A percentile compares a stretch with the other conserved stretches of the same genome.
Evolutionary conservation across 2,329 filamentous ascomycete species (phyloP).

Genomic region (Alternaria ventricosa): DNA sequence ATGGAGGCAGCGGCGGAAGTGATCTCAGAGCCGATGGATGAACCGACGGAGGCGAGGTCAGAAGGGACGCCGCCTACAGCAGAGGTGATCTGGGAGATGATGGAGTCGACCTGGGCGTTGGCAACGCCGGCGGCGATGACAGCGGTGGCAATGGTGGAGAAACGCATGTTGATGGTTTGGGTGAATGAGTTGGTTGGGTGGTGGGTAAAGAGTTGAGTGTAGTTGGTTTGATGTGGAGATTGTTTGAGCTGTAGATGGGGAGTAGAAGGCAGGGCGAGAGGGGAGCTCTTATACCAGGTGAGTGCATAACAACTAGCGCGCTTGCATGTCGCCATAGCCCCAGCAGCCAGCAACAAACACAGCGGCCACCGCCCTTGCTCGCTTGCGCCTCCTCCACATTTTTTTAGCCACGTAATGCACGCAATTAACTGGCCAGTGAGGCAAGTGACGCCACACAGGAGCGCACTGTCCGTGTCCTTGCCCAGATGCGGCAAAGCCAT

Average conservation of each 20-base stretch:
- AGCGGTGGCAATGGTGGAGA: constrained; percentile 40
- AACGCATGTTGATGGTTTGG: constrained; percentile 42
- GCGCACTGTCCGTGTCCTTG: constrained; percentile 11
- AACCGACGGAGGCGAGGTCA: constrained; percentile 14
- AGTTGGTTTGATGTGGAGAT: constrained; percentile 18
- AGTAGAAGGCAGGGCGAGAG: constrained; percentile 15
- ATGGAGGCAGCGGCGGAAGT: constrained; percentile 15
- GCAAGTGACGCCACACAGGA: constrained; percentile 31
- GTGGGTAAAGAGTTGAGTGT: constrained; percentile 3
- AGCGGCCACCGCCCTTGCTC: constrained; percentile 13
- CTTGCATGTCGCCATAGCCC: constrained; percentile 8
- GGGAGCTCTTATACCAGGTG: constrained; percentile 24
- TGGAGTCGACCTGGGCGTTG: constrained; percentile 38
- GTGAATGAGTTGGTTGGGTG: constrained; percentile 3
- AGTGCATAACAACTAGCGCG: constrained; percentile 17
- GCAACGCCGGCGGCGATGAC: constrained; percentile 37
- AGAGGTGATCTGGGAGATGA: constrained; percentile 27
- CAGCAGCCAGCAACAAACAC: constrained; percentile 30
- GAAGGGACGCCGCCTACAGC: constrained; percentile 12
- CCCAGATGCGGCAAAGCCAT: constrained; percentile 21
- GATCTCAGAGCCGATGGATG: constrained; percentile 17
- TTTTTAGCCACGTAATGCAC: constrained; percentile 27
- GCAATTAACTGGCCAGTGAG: constrained; percentile 26
- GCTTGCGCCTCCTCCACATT: constrained; percentile 33
- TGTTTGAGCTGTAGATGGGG: constrained; percentile 15